Evolutionary conservation across 78 protist genomes (phyloP), one percentile per base, ranked within the genome.

Genomic region (Dictyostelium firmibasis): DNA sequence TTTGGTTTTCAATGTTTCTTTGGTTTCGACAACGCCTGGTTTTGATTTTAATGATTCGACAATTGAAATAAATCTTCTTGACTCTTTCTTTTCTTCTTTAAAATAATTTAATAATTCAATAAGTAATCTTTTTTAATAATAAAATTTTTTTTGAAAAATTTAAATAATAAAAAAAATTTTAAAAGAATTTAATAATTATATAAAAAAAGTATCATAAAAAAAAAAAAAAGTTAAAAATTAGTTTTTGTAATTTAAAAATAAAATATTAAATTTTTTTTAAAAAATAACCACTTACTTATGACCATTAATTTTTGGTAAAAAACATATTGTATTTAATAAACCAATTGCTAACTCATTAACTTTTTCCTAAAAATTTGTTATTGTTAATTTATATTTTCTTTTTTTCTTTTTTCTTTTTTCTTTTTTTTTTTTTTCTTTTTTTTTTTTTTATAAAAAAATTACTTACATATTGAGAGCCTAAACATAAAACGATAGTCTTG

Each of bases 341-440:
- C 74, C 94, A 81, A 89, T 89, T 33, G 94, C 94, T 11, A 89
- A 81, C 47, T 81, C 94, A 89, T 89, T 89, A 23, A 89, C 38
- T 70, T 47, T 89, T 36, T 89, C 94, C 92, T 86, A 38, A 25
- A 35, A 47, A 23, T 4, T 20, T 44, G 27, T 20, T 60, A 23
- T 6, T 20, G 8, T 64, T 25, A 25, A 64, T 69, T 69, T 16
- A 69, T 25, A 13, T 27, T n/a, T 29, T 69, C 13, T 11, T 29
- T 27, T 8, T 69, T 69, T 69, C 29, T 69, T 29, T 69, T 29
- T 69, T 7, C 9, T 6, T n/a, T n/a, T n/a, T n/a, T n/a, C n/a
- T n/a, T n/a, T n/a, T n/a, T n/a, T 25, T 74, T 33, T 33, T 33
- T 33, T 27, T 35, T 35, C 33, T 75, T 29, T 75, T 36, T 1